Evolutionary conservation across 805 yeast genomes (phyloP), one percentile per base, ranked within the genome.

Genomic region (Teunomyces kruisii): DNA sequence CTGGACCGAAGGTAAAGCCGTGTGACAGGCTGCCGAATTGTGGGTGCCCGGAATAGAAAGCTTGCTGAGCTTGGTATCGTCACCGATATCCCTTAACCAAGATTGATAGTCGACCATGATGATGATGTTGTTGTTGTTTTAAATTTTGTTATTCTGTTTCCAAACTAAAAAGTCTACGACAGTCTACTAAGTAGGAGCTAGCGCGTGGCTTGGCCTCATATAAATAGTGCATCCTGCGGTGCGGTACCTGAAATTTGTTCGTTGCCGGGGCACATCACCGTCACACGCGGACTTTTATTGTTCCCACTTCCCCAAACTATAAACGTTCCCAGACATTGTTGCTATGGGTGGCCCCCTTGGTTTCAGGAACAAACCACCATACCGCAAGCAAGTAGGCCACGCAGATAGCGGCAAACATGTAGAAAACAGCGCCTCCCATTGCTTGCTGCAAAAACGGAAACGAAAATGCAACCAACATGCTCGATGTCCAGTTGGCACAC

Each of bases 41-140:
- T 86, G 94, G n/a, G 92, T 86, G n/a, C 94, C 94, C 8, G 92
- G 90, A 42, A 86, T 70, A 0, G 91, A 70, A 42, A 86, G 70
- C 45, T 74, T 66, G 3, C 84, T 71, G 29, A 86, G 49, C 32
- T 56, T 56, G 15, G 75, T 67, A 59, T 80, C 69, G 57, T 83
- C 87, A 43, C 68, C 62, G 46, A 84, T 57, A 9, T 74, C 71
- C 28, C 64, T 58, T 69, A 82, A 63, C 94, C 92, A 86, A 27
- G 59, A 58, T 51, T 64, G 59, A 54, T 67, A 69, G 44, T 69
- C 55, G 44, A 71, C 75, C 76, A 72, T 71, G 41, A 46, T 58
- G 31, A 1, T 28, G 6, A 9, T 32, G 16, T 17, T 32, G 10
- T 16, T 16, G 19, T 17, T 15, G 28, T 36, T 17, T 3, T n/a